Conservation (phyloP, 495 filamentous ascomycete genomes). For the Rostrohypoxylon terebratum region DNA sequence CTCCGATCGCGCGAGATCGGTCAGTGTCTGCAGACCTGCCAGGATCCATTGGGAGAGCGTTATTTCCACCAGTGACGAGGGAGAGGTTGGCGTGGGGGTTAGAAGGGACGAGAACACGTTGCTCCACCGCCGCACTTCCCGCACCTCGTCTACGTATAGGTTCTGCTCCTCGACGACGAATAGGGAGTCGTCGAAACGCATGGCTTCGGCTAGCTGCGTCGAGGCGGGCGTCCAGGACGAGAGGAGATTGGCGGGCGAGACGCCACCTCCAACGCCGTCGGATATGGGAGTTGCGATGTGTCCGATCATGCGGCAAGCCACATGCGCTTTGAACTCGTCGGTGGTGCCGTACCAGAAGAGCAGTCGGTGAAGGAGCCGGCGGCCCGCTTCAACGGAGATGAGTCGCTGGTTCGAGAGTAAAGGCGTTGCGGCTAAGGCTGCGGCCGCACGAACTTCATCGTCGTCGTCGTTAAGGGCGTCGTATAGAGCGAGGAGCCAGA, state of each 20-base stretch:
- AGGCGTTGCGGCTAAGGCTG: constrained; percentile 60
- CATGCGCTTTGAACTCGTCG: constrained; percentile 50
- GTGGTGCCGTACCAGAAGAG: constrained; percentile 33
- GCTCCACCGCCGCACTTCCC: constrained; percentile 76
- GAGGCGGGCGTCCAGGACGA: constrained; percentile 56
- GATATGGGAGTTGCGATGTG: constrained; percentile 21
- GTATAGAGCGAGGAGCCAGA: constrained; percentile 63
- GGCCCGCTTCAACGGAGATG: constrained; percentile 56
- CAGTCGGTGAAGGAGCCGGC: constrained; percentile 54
- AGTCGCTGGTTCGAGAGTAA: constrained; percentile 53
- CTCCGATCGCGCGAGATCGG: constrained; percentile 49
- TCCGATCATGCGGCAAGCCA: constrained; percentile 53
- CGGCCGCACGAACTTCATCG: constrained; percentile 80
- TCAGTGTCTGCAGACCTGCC: constrained; percentile 66
- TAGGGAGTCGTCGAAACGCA: constrained; percentile 74
- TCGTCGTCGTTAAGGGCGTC: constrained; percentile 85
- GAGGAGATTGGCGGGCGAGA: not conserved
- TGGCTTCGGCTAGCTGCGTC: constrained; percentile 59
- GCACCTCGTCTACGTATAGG: constrained; percentile 81
- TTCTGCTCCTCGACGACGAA: constrained; percentile 94
- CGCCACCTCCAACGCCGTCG: not conserved
- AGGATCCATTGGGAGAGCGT: constrained; percentile 64
- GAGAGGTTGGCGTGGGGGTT: not conserved
- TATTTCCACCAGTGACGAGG: not conserved
- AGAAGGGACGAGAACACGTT: constrained; percentile 55